phyloP scores from a whole-genome alignment of 2,329 filamentous ascomycete species.

The Fusarium circinatum region DNA sequence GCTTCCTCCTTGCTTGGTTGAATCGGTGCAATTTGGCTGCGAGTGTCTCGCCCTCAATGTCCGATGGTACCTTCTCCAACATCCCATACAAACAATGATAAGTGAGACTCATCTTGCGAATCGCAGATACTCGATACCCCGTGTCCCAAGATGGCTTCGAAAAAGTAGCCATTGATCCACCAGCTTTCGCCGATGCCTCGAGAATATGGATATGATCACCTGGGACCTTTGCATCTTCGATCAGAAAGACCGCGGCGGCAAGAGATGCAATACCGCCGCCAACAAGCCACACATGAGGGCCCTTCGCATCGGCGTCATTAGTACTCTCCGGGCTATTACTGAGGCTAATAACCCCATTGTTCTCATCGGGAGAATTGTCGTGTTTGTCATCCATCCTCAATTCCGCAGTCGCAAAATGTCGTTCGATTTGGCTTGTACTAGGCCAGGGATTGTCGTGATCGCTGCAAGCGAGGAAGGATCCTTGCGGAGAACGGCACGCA shows the following conservation, averaged over 20 bases:
- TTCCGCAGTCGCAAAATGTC: background rate
- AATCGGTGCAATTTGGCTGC: slow-evolving; percentile 40
- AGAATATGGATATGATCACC: slow-evolving; percentile 43
- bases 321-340: slow-evolving; percentile 25
- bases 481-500: slow-evolving; percentile 12
- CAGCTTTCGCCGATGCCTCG: slow-evolving; percentile 37
- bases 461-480: slow-evolving; percentile 21
- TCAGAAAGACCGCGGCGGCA: slow-evolving; percentile 41
- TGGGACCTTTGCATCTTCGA: slow-evolving; percentile 40
- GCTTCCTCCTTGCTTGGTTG: slow-evolving; percentile 37
- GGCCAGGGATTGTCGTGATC: slow-evolving; percentile 29
- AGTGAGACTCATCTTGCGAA: slow-evolving; percentile 43
- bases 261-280: slow-evolving; percentile 43
- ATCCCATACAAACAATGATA: slow-evolving; percentile 42
- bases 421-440: background rate
- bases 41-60: slow-evolving; percentile 35
- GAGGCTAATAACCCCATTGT: slow-evolving; percentile 9
- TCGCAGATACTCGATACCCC: slow-evolving; percentile 42
- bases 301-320: slow-evolving; percentile 19
- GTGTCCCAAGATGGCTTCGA: slow-evolving; percentile 39
- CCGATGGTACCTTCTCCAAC: slow-evolving; percentile 40
- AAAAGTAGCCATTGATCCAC: slow-evolving; percentile 40
- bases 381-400: slow-evolving; percentile 22
- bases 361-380: background rate
- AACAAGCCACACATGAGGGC: slow-evolving; percentile 42